Evolutionary conservation across 2,329 filamentous ascomycete genomes (phyloP).

Genomic region (Venturia nashicola): DNA sequence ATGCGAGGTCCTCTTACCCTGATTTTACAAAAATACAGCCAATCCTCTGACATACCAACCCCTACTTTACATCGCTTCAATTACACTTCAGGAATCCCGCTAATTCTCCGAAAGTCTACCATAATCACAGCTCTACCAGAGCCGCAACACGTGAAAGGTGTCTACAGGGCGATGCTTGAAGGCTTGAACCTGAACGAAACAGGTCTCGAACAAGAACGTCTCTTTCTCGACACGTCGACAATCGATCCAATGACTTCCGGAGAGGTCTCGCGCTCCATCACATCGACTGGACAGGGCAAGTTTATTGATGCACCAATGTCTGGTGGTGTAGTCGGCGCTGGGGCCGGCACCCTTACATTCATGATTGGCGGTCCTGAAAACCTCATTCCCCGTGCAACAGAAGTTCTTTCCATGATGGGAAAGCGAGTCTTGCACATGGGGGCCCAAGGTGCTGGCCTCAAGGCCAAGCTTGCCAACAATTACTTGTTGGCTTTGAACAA

Average conservation of each 20-base stretch:
- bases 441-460: constrained; percentile 69
- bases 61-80: constrained; percentile 6
- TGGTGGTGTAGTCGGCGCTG: constrained; percentile 83
- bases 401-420: constrained; percentile 71
- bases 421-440: constrained; percentile 78
- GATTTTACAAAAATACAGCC: constrained; percentile 56
- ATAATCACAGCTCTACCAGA: constrained; percentile 85
- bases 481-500: constrained; percentile 93
- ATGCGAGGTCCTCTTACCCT: constrained; percentile 32
- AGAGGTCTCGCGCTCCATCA: constrained; percentile 60
- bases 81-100: background rate
- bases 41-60: constrained; percentile 49
- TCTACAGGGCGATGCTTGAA: constrained; percentile 66
- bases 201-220: constrained; percentile 43
- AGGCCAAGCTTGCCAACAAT: constrained; percentile 93
- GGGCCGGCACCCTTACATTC: constrained; percentile 80
- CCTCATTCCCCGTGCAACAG: constrained; percentile 51
- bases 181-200: constrained; percentile 39
- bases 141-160: constrained; percentile 71
- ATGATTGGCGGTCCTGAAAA: constrained; percentile 69
- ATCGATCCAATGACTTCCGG: constrained; percentile 83
- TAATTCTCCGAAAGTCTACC: constrained; percentile 48
- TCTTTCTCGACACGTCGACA: constrained; percentile 94
- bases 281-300: constrained; percentile 51
- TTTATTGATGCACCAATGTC: constrained; percentile 98